Evolutionary conservation across 345 rosid species (phyloP).

Genomic region (Angophora floribunda): DNA sequence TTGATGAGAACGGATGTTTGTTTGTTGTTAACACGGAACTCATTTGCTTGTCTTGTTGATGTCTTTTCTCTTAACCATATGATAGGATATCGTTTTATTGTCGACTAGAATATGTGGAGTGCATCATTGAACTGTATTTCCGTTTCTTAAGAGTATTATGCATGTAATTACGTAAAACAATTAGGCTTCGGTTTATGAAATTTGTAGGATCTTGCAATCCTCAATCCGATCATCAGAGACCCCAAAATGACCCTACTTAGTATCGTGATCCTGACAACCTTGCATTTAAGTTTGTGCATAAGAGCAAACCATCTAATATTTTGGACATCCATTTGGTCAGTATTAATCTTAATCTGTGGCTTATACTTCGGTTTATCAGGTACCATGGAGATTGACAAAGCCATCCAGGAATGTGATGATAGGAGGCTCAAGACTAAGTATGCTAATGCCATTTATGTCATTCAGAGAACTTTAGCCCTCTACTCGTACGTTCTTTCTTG

Average conservation of each 20-base stretch:
- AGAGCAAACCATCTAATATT: neutral
- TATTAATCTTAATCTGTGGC: neutral
- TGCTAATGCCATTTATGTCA: slow-evolving; percentile 81
- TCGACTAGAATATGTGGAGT: neutral
- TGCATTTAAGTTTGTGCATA: neutral
- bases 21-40: neutral
- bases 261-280: neutral
- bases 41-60: neutral
- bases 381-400: slow-evolving; percentile 86
- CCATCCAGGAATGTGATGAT: slow-evolving; percentile 78
- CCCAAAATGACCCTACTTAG: neutral
- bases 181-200: neutral
- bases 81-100: neutral
- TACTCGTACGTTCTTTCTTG: slow-evolving; percentile 53
- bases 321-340: neutral
- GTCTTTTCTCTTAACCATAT: neutral
- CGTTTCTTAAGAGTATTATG: neutral
- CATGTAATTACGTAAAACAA: neutral
- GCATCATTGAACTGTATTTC: neutral
- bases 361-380: neutral
- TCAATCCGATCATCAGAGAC: neutral
- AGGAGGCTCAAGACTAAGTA: slow-evolving; percentile 88
- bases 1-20: neutral
- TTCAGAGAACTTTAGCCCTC: slow-evolving; percentile 77
- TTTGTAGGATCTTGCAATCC: neutral